Evolutionary conservation across 2,329 filamentous ascomycete species (phyloP), one percentile per base, ranked within the genome.

Genomic region (Penicillium italicum): DNA sequence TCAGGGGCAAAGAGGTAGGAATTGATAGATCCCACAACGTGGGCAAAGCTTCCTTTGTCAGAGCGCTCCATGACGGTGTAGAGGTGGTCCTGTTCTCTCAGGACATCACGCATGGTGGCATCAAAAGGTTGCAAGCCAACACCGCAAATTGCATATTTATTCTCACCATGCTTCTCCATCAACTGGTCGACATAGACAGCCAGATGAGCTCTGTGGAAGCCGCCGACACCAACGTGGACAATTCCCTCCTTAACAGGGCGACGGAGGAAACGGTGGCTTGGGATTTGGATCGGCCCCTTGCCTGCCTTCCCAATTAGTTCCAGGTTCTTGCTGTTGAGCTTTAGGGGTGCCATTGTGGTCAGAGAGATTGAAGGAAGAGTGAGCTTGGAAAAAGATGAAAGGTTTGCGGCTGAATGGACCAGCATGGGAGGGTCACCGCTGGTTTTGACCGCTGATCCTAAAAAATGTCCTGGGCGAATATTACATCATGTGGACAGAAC

Each of bases 61-160:
- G 79, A 80, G n/a, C 80, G 80, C 73, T 82, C 80, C 40, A 82
- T 75, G 50, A 82, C 73, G 9, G 80, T 82, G 73, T 82, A 82
- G 26, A 82, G 74, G 62, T 79, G 67, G 66, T 82, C 80, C 65
- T 82, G 80, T 5, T 72, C 69, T 18, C 59, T 62, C 53, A 82
- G 64, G 53, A 75, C 77, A 59, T 82, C 80, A 57, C 80, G 79
- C 80, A 82, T 82, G 60, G 67, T 65, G 7, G 72, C 73, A 59
- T 82, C 80, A 56, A 78, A 79, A 52, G 79, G 77, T 61, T 77
- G 76, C 58, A 82, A 70, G 40, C 80, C 80, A 38, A 82, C 76
- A 46, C 80, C 80, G 66, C 77, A 80, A 59, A 82, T 82, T 33
- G 78, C 78, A 65, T 75, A 82, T 60, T 81, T 72, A 44, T 62